Evolutionary conservation across 73 alveolate genomes (phyloP).

Genomic region (Paramecium sonneborni): DNA sequence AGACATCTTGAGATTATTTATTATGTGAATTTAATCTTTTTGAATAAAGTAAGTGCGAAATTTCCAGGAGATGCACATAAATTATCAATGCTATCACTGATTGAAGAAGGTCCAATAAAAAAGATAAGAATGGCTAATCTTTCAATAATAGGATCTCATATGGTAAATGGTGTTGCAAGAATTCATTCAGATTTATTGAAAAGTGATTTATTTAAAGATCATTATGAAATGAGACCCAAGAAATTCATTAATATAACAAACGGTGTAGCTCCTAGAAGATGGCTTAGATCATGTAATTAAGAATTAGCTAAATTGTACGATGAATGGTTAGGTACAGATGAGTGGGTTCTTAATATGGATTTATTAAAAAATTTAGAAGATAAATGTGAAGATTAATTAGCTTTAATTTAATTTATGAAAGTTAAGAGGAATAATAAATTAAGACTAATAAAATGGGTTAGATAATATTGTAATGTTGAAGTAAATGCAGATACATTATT

Average conservation of each 20-base stretch:
- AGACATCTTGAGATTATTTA: conserved; percentile 89
- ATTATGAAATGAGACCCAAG: conserved; percentile 84
- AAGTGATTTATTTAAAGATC: conserved; percentile 77
- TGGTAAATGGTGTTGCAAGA: conserved; percentile 92
- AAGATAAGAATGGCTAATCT: conserved; percentile 90
- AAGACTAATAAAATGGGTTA: conserved; percentile 73
- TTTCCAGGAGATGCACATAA: conserved; percentile 64
- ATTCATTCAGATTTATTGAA: conserved; percentile 86
- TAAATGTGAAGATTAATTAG: conserved; percentile 69
- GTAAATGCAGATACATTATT: conserved; percentile 51
- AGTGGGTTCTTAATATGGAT: conserved; percentile 85
- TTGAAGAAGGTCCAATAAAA: conserved; percentile 85
- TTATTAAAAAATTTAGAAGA: conserved; percentile 71
- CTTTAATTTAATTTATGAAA: conserved; percentile 67
- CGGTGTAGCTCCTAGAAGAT: conserved; percentile 97
- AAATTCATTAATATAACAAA: conserved; percentile 86
- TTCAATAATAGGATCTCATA: conserved; percentile 80
- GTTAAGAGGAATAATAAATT: conserved; percentile 76
- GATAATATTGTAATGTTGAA: conserved; percentile 66
- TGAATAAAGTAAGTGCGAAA: conserved; percentile 75
- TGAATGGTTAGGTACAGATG: conserved; percentile 78
- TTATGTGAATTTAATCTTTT: conserved; percentile 79
- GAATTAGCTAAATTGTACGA: conserved; percentile 77
- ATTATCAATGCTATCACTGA: conserved; percentile 68
- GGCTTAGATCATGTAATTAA: conserved; percentile 93